Evolutionary conservation across 2,329 filamentous ascomycete genomes (phyloP).

Genomic region (Kalmusia sp.): DNA sequence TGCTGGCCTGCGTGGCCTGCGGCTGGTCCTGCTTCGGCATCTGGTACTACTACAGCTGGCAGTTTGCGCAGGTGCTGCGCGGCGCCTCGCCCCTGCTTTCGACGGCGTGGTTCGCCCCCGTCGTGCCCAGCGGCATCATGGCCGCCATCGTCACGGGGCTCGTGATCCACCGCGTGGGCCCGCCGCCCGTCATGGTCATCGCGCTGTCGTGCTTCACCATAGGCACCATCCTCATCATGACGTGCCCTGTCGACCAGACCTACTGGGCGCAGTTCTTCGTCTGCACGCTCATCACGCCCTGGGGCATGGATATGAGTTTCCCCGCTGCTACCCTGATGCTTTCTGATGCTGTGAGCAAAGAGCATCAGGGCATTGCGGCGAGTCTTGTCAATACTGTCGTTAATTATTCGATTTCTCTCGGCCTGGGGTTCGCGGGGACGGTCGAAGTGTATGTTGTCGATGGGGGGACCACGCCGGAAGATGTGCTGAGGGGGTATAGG

Average conservation of each 20-base stretch:
- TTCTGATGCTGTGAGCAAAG: slow-evolving; percentile 44
- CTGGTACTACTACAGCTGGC: slow-evolving; percentile 41
- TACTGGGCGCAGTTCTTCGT: slow-evolving; percentile 53
- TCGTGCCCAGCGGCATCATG: slow-evolving; percentile 35
- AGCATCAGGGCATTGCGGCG: slow-evolving; percentile 52
- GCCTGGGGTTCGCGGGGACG: slow-evolving; percentile 52
- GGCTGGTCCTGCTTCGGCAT: slow-evolving; percentile 48
- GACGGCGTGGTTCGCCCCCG: slow-evolving; percentile 34
- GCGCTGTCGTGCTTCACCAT: slow-evolving; percentile 38
- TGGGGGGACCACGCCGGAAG: slow-evolving; percentile 32
- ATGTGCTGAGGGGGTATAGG: slow-evolving; percentile 47
- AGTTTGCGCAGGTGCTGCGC: slow-evolving; percentile 35
- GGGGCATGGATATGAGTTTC: slow-evolving; percentile 54
- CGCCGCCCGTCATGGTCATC: slow-evolving; percentile 41
- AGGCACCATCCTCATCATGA: slow-evolving; percentile 50
- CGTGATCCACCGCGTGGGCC: slow-evolving; percentile 36
- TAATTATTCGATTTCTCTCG: slow-evolving; percentile 53
- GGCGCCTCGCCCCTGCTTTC: slow-evolving; percentile 32
- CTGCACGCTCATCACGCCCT: slow-evolving; percentile 38
- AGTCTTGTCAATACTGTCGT: slow-evolving; percentile 50
- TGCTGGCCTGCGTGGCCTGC: slow-evolving; percentile 61
- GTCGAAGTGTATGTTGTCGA: slow-evolving; percentile 49
- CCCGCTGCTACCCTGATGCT: slow-evolving; percentile 51
- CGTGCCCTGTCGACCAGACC: slow-evolving; percentile 47
- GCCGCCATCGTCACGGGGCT: slow-evolving; percentile 41